Evolutionary conservation across 768 basidiomycete species (phyloP), one percentile per base, ranked within the genome.

Genomic region (Suillus paluster): DNA sequence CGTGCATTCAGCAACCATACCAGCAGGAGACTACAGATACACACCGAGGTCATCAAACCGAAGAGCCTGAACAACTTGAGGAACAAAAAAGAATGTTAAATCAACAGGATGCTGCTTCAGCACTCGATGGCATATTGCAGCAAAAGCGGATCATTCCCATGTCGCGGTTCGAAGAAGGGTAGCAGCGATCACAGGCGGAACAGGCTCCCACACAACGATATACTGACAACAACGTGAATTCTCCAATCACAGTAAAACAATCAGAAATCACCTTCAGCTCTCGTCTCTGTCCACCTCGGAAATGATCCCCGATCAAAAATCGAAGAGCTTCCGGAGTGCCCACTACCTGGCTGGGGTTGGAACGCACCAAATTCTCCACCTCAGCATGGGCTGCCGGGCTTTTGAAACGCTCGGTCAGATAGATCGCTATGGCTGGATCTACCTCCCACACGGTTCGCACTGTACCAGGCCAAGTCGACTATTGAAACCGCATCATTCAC

Each of bases 71-170:
- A 99, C 97, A 21, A 99, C 89, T 82, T 99, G 97, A 1, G 97
- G 97, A 36, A 99, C 95, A 71, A 97, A 99, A 81, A 99, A 99
- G 83, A 99, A 99, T 0, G 97, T 97, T 57, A 98, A 72, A 15
- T 94, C 90, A 11, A 99, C 94, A 0, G 95, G 92, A 71, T 99
- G 95, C 72, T 97, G 92, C 71, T 95, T 95, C 46, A 99, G 78
- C 1, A 96, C 95, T 46, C 96, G 85, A 77, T 99, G 94, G 96
- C 96, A 72, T 98, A 99, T 88, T 99, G 97, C 23, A 99, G 78
- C 39, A 97, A 76, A 39, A 93, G 74, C 0, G 97, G 91, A 69
- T 99, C 89, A 68, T 86, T 92, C 64, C 87, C 83, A 74, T 90
- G 96, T 58, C 87, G 86, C 33, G 86, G 87, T 73, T 95, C 93